Conservation (phyloP, 2,329 filamentous ascomycete genomes). For the Ophiocordyceps camponoti-leonardi region DNA sequence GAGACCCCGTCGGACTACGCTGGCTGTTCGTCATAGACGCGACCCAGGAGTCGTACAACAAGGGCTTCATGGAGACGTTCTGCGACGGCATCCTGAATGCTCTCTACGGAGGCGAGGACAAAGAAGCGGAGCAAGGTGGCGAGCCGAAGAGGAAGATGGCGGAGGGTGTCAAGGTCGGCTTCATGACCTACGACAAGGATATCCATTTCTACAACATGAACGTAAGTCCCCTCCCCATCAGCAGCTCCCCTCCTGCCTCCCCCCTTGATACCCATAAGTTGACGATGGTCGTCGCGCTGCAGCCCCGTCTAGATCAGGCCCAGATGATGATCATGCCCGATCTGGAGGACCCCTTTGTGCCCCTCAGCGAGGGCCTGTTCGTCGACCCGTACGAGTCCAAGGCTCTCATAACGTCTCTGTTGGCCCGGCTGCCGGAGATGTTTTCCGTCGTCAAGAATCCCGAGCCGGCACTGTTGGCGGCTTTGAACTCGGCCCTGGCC, state of each 20-base stretch:
- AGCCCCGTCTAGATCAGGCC: constrained; percentile 64
- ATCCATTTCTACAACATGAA: constrained; percentile 97
- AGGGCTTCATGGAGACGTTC: constrained; percentile 77
- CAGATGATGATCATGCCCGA: constrained; percentile 99
- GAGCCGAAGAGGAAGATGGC: constrained; percentile 45
- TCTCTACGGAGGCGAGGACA: constrained; percentile 55
- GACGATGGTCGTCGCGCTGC: constrained; percentile 3
- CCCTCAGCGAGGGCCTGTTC: constrained; percentile 79
- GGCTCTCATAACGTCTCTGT: constrained; percentile 71
- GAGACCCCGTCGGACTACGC: constrained; percentile 72
- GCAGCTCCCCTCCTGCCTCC: background rate
- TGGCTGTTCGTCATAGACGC: constrained; percentile 91
- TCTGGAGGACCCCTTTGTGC: constrained; percentile 89
- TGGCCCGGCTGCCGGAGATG: constrained; percentile 66
- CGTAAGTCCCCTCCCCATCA: constrained; percentile 31
- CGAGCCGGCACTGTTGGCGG: constrained; percentile 73
- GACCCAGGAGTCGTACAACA: constrained; percentile 77
- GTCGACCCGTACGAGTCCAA: constrained; percentile 87
- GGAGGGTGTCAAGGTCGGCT: constrained; percentile 71
- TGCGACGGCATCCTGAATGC: constrained; percentile 77
- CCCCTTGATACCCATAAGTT: background rate
- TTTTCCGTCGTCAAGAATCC: constrained; percentile 81
- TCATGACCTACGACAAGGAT: constrained; percentile 91
- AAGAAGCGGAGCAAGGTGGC: constrained; percentile 29
- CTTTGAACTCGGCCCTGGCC: constrained; percentile 67